Evolutionary conservation across 176 grass and related monocot genomes (phyloP), one percentile per base, ranked within the genome.

Genomic region (Pontederia crassipes): DNA sequence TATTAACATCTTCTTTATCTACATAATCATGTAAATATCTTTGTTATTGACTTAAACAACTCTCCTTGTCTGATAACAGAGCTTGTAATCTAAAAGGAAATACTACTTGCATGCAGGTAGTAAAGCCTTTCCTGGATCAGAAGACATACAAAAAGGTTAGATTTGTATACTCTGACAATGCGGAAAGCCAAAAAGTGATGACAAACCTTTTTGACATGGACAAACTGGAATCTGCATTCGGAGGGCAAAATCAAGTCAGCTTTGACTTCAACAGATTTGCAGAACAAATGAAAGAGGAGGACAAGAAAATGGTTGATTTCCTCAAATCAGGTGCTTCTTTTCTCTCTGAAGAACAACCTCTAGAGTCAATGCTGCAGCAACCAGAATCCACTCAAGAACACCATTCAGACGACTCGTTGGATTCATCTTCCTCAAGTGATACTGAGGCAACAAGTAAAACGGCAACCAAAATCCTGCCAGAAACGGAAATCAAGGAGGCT

Each of bases 171-270:
- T 86, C 82, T 4, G 75, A 77, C 10, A 74, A 90, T 10, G 64
- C 75, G 28, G 82, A 86, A 16, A 90, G 87, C 79, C 76, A 86
- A 69, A 90, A 90, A 82, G 86, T 86, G 67, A 90, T 83, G 87
- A 72, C 73, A 4, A 79, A 90, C 18, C 79, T 86, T 29, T 90
- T 90, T 0, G 87, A 90, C 70, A 59, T 82, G 11, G 79, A 86
- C 49, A 73, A 83, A 66, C 87, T 90, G 0, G 87, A 90, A 55
- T 74, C 76, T 1, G 76, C 82, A 18, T 86, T 90, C 0, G 82
- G 87, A 16, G 87, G 87, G 16, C 75, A 35, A 8, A 86, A 82
- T 65, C 66, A 66, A 56, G 78, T 75, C 46, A 72, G 52, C 63
- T 90, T 90, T 8, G 76, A 90, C 35, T 83, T 86, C 76, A 65